A percentile compares a stretch with the other conserved stretches of the same genome.
Conservation (phyloP, 768 basidiomycete species). For the Chalciporus sphaerocephalus region DNA sequence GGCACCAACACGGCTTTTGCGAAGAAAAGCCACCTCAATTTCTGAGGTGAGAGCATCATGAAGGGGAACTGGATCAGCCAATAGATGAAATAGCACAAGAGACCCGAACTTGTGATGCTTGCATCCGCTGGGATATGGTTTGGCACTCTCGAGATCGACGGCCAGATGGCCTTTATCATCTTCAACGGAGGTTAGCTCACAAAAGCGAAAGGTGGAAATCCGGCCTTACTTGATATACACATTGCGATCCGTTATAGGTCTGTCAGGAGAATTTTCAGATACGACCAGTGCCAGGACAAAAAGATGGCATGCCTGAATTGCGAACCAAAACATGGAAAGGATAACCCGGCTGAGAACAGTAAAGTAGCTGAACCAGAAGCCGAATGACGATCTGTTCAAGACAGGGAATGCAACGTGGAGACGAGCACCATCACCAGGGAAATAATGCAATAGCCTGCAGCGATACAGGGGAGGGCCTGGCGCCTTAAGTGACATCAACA, state of each 20-base stretch:
- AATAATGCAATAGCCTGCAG: constrained; percentile 69
- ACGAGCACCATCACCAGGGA: constrained; percentile 72
- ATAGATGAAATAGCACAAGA: constrained; percentile 72
- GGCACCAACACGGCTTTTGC: constrained; percentile 65
- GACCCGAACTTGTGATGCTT: constrained; percentile 63
- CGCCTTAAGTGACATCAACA: constrained; percentile 38
- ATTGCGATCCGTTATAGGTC: constrained; percentile 63
- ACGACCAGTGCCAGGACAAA: neutral
- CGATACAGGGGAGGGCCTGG: constrained; percentile 66
- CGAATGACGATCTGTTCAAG: constrained; percentile 78
- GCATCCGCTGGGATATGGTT: constrained; percentile 57
- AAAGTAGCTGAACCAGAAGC: constrained; percentile 89
- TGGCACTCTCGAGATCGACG: constrained; percentile 57
- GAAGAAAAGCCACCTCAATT: constrained; percentile 73
- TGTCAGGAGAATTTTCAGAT: constrained; percentile 13
- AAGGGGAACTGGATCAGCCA: constrained; percentile 77
- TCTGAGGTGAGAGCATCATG: constrained; percentile 72
- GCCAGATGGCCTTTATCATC: constrained; percentile 85
- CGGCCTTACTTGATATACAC: constrained; percentile 60
- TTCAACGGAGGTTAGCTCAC: constrained; percentile 6
- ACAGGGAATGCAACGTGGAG: constrained; percentile 74
- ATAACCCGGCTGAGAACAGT: constrained; percentile 73
- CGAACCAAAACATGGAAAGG: constrained; percentile 82
- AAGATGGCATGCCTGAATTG: constrained; percentile 48
- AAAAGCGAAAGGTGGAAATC: neutral